Conservation (phyloP, 192 early-diverging fungal species). For the Backusella westeae region DNA sequence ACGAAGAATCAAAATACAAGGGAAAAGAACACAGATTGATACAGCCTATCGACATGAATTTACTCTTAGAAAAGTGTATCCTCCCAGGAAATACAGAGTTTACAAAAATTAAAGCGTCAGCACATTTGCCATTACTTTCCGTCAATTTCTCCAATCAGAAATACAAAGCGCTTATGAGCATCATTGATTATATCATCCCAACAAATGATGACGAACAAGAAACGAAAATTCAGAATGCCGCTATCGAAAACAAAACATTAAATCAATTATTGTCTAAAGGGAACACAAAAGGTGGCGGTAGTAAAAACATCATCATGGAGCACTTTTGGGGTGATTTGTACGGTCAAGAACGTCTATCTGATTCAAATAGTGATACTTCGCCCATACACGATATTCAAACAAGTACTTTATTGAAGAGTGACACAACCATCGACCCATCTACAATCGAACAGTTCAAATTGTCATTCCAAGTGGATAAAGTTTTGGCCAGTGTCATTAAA, state of each 20-base stretch:
- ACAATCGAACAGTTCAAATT: slow-evolving; percentile 38
- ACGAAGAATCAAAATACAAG: slow-evolving; percentile 22
- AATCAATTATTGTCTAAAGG: background rate
- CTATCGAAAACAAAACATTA: background rate
- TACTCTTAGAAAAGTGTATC: slow-evolving; percentile 74
- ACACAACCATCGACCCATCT: background rate
- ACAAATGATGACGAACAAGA: background rate
- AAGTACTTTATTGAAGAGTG: background rate
- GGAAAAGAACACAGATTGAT: slow-evolving; percentile 39
- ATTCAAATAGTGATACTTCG: background rate
- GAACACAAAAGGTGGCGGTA: background rate
- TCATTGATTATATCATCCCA: slow-evolving; percentile 62
- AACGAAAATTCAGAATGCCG: background rate
- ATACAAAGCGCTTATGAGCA: slow-evolving; percentile 76
- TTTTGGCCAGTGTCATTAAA: slow-evolving; percentile 60
- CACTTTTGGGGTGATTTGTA: background rate
- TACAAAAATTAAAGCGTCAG: slow-evolving; percentile 65
- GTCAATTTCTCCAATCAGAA: slow-evolving; percentile 81
- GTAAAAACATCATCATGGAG: background rate
- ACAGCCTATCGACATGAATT: slow-evolving; percentile 69
- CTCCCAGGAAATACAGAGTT: slow-evolving; percentile 63
- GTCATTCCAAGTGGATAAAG: slow-evolving; percentile 64
- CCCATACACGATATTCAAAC: background rate
- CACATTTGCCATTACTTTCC: slow-evolving; percentile 66
- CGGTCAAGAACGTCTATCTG: background rate